phyloP scores from a whole-genome alignment of 139 green algal species.

The Closterium sp. region DNA sequence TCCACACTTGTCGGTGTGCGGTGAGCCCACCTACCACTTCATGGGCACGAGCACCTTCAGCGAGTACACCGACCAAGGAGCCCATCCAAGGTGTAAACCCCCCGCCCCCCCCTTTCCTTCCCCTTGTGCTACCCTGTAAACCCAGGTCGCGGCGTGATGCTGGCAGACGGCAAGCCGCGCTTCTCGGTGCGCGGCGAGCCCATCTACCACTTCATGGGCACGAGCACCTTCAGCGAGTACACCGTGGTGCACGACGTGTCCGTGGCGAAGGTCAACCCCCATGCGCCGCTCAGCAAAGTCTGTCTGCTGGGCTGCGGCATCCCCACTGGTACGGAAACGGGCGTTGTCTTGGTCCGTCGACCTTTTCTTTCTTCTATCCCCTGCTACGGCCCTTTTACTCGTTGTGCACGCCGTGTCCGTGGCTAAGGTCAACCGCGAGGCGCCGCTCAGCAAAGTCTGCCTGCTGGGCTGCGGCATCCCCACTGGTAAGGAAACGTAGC shows the following conservation, averaged over 20 bases:
- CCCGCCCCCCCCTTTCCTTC: constrained; percentile 68
- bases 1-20: constrained; percentile 79
- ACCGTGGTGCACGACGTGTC: constrained; percentile 89
- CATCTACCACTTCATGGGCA: constrained; percentile 99
- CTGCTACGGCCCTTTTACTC: too few species aligned
- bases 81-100: too few species aligned
- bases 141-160: constrained; percentile 87
- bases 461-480: too few species aligned
- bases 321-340: constrained; percentile 33
- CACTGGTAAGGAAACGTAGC: too few species aligned
- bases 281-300: constrained; percentile 62
- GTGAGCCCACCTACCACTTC: constrained; percentile 93
- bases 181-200: constrained; percentile 82
- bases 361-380: constrained; percentile 59
- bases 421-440: constrained; percentile 56
- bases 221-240: constrained; percentile 96
- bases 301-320: constrained; percentile 70
- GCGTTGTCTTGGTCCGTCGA: background rate
- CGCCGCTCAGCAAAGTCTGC: constrained; percentile 61
- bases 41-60: constrained; percentile 98
- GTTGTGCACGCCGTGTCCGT: constrained; percentile 81
- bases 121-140: constrained; percentile 45
- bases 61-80: constrained; percentile 90
- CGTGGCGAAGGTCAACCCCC: constrained; percentile 57
- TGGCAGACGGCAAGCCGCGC: constrained; percentile 70